Percentiles rank a stretch among this genome's conserved stretches.
Evolutionary conservation across 306 rosid genomes (phyloP).

Genomic region (Ceratonia siliqua): DNA sequence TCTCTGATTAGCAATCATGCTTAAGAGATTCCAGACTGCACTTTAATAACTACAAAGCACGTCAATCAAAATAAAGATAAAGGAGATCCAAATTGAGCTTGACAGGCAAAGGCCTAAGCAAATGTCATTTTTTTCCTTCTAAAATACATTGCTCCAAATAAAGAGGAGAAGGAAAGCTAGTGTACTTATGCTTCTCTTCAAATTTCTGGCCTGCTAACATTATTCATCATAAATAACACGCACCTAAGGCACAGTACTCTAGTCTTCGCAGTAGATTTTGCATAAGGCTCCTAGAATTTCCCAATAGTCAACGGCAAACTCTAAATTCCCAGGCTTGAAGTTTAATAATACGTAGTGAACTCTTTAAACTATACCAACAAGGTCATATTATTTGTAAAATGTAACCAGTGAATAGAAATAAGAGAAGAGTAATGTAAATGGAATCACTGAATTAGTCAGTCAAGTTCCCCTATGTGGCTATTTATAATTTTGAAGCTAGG

Average conservation of each 20-base stretch:
- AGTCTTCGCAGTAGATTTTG: background rate
- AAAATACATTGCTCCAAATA: too few species aligned
- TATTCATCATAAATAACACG: background rate
- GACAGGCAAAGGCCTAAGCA: background rate
- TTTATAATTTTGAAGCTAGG: too few species aligned
- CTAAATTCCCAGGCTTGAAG: background rate
- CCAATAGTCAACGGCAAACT: background rate
- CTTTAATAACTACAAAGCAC: background rate
- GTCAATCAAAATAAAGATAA: background rate
- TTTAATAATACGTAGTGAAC: background rate
- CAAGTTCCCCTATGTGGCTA: too few species aligned
- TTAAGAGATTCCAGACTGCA: background rate
- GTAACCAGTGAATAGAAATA: too few species aligned
- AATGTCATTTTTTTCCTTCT: background rate
- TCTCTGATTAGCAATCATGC: background rate
- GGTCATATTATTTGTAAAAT: too few species aligned
- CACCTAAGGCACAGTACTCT: background rate
- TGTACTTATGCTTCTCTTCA: background rate
- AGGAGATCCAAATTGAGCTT: background rate
- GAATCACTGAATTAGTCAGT: too few species aligned
- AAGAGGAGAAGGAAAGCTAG: background rate
- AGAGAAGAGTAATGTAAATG: too few species aligned
- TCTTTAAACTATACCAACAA: background rate
- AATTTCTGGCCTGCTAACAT: background rate
- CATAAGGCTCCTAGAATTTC: background rate